Evolutionary conservation across 2,329 filamentous ascomycete genomes (phyloP), one percentile per base, ranked within the genome.

Genomic region (Penicillium thymicola): DNA sequence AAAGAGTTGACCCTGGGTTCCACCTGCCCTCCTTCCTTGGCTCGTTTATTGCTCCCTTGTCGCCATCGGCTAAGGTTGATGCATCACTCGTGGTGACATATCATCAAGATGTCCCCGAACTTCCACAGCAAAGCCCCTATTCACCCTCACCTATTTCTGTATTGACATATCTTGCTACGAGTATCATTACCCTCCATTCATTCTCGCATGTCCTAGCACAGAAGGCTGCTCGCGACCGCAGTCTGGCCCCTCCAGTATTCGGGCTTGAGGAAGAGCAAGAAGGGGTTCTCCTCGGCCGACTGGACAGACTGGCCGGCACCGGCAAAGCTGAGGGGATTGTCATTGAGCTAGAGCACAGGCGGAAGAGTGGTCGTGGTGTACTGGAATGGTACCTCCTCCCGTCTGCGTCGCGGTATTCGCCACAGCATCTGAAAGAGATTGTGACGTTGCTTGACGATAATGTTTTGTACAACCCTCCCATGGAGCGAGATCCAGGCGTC

Each of bases 121-220:
- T 70, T 5, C 62, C 71, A n/a, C 62, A 71, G 13, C 62, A 67
- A 32, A 64, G 67, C 46, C 55, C 69, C 36, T 82, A 74, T 73
- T 77, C 83, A 18, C 90, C 92, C 0, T 77, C 85, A 28, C 85
- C 91, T 0, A 79, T 95, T 13, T 86, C 86, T 1, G 78, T 92
- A 0, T 80, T 97, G 23, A 84, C 82, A 44, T 95, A 95, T 74
- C 85, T 97, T 56, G 90, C 92, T n/a, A 99, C 94, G 4, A 88
- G 91, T 4, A 83, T 97, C 51, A 81, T 97, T 57, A 86, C 84
- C 5, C 80, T 89, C 0, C 85, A 88, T 38, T 89, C 86, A 14
- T 81, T 97, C 38, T 78, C 85, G 8, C 91, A 97, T 64, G 83
- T 89, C 42, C 80, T 94, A 5, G 85, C 86, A 30, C 81, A 83